Evolutionary conservation across 768 basidiomycete genomes (phyloP), one percentile per base, ranked within the genome.

Genomic region (Boletus insuetus): DNA sequence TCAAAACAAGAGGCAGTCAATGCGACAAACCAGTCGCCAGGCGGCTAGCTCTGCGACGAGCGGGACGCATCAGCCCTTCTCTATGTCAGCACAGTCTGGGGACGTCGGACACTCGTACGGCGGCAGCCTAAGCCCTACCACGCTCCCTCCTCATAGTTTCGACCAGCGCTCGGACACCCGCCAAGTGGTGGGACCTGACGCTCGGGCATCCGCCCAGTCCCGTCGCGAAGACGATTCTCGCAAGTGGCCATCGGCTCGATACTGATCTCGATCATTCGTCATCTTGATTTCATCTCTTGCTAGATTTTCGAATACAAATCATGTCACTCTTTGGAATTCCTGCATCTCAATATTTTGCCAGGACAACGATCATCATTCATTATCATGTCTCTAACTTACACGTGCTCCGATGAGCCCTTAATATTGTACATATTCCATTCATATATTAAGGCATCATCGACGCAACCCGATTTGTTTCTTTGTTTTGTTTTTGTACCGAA

Each of bases 1-100:
- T 76, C 89, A 91, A 74, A 91, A 91, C 67, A 91, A 91, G 73
- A 77, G 89, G 53, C 89, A 91, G 67, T 85, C 87, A 9, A 88
- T 87, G 85, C 78, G 87, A 49, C 87, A 90, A 70, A 87, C 85
- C 13, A 84, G 83, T 60, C 82, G 86, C 53, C 86, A 89, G 70
- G 74, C 74, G 37, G 66, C 83, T 4, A 77, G 78, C 46, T 73
- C 78, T 54, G 71, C 73, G 48, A 70, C 73, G 38, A 70, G 76
- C 34, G 68, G 70, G 39, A 64, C 77, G 31, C 83, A 84, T 58
- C 82, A 80, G 39, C 64, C 81, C 7, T 84, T 80, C 67, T 68
- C 77, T 24, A 69, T 80, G 58, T 53, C 75, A 5, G 60, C 75
- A 71, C 60, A 71, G n/a, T 3, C 61, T 2, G 64, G 62, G n/a